Percentiles rank a stretch among this genome's conserved stretches.
Conservation (phyloP, 2,329 filamentous ascomycete species). For the Lachnellula subtilissima region DNA sequence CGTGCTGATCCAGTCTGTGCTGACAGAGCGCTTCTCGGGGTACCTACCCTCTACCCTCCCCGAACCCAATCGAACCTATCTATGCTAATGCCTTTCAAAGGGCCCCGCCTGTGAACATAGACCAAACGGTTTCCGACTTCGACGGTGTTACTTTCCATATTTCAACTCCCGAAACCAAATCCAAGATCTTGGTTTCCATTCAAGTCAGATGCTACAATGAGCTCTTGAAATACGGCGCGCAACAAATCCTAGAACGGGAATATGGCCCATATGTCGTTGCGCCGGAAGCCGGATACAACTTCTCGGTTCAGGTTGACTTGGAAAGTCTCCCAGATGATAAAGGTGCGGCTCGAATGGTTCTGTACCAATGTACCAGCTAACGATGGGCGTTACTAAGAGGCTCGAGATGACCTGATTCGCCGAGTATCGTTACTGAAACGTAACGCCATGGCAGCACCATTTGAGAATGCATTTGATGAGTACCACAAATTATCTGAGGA, state of each 20-base stretch:
- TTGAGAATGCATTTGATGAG: conserved; percentile 94
- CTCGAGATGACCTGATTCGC: conserved; percentile 77
- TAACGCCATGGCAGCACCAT: conserved; percentile 97
- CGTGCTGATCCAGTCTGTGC: conserved; percentile 90
- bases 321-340: conserved; percentile 79
- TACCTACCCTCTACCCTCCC: conserved; percentile 16
- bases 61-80: conserved; percentile 23
- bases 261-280: conserved; percentile 87
- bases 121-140: conserved; percentile 98
- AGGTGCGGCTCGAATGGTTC: conserved; percentile 41
- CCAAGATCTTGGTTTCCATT: conserved; percentile 90
- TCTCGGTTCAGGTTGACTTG: conserved; percentile 85
- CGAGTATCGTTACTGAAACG: conserved; percentile 91
- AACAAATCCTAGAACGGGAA: conserved; percentile 86
- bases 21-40: conserved; percentile 78
- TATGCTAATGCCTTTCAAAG: conserved; percentile 43
- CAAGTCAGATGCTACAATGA: conserved; percentile 93
- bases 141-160: conserved; percentile 99
- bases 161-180: conserved; percentile 89
- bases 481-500: conserved; percentile 82
- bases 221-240: conserved; percentile 86
- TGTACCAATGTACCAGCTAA: conserved; percentile 5
- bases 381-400: conserved; percentile 46
- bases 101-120: conserved; percentile 80
- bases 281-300: conserved; percentile 90